phyloP scores from a whole-genome alignment of 768 basidiomycete species.

The Pisolithus orientalis region DNA sequence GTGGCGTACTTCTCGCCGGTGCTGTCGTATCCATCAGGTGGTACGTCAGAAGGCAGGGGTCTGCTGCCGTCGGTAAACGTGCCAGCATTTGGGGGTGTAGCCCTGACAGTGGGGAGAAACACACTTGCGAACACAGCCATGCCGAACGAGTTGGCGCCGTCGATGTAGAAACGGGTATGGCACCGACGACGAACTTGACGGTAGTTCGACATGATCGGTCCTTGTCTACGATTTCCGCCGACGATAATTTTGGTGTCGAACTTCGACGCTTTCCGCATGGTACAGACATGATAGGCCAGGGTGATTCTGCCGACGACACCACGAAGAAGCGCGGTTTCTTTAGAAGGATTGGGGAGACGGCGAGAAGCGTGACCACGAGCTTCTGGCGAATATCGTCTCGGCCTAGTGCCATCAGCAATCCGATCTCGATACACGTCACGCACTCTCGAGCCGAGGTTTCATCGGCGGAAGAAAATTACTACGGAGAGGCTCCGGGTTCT shows the following conservation, averaged over 20 bases:
- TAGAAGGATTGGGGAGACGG: conserved; percentile 54
- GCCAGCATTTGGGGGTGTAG: conserved; percentile 46
- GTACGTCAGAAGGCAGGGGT: conserved; percentile 53
- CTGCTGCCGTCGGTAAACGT: conserved; percentile 55
- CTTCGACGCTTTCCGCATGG: conserved; percentile 45
- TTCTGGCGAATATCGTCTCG: conserved; percentile 35
- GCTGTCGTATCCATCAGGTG: conserved; percentile 51
- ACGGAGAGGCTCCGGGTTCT: conserved; percentile 20
- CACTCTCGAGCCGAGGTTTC: conserved; percentile 13
- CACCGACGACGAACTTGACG: too few species aligned
- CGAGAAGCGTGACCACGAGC: conserved; percentile 63
- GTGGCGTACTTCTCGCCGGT: conserved; percentile 50
- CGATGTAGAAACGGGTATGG: conserved; percentile 20
- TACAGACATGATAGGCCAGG: conserved; percentile 27
- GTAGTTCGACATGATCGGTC: too few species aligned
- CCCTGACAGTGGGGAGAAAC: conserved; percentile 29
- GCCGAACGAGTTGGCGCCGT: conserved; percentile 25
- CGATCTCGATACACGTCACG: conserved; percentile 34
- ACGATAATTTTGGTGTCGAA: conserved; percentile 35
- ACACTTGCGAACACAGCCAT: not conserved
- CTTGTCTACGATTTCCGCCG: conserved; percentile 10
- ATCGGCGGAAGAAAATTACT: conserved; percentile 26
- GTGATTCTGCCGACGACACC: conserved; percentile 39
- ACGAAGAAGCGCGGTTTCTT: conserved; percentile 71
- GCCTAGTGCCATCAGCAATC: conserved; percentile 51